Evolutionary conservation across 2,329 filamentous ascomycete species (phyloP), one percentile per base, ranked within the genome.

Genomic region (Aulographum hederae): DNA sequence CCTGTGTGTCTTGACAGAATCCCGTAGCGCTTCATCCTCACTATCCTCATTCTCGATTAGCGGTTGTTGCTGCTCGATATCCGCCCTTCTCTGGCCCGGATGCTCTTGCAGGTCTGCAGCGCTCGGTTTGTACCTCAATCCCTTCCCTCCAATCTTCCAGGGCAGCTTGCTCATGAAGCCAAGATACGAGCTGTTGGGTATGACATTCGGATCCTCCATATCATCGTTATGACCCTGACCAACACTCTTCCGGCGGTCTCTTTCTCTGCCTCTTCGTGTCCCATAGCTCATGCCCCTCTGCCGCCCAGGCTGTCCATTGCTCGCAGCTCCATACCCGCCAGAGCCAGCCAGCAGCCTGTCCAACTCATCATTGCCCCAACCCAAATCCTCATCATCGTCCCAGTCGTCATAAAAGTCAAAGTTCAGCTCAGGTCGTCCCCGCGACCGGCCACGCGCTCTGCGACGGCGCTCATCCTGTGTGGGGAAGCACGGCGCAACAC

Each of bases 331-430:
- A 32, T 67, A 61, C 36, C 62, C 59, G 39, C 48, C 73, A 12
- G 72, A 75, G 4, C 78, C 76, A 8, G 76, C 79, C 31, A 93
- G 57, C 39, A 94, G 56, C 32, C 81, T 66, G 49, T 93, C 86
- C 58, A 91, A 73, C 48, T 92, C 84, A 45, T 91, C 84, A 42
- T 68, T 73, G 73, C 67, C 27, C 86, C 59, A 91, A 73, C 48
- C 92, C 84, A 45, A 91, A 20, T 60, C 61, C 31, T 68, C 65
- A 18, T 72, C 67, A 33, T 71, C 65, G 38, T 93, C 82, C 86
- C 86, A 95, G 53, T 94, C 86, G 53, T 94, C 86, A 58, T 95
- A 95, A 51, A 95, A 95, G 52, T 94, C 86, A 50, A 95, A 95
- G 46, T 71, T 85, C 44, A 78, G 70, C 54, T 94, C 85, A 18